Evolutionary conservation across 2,329 filamentous ascomycete species (phyloP).

Genomic region (Exophiala lecanii-corni): DNA sequence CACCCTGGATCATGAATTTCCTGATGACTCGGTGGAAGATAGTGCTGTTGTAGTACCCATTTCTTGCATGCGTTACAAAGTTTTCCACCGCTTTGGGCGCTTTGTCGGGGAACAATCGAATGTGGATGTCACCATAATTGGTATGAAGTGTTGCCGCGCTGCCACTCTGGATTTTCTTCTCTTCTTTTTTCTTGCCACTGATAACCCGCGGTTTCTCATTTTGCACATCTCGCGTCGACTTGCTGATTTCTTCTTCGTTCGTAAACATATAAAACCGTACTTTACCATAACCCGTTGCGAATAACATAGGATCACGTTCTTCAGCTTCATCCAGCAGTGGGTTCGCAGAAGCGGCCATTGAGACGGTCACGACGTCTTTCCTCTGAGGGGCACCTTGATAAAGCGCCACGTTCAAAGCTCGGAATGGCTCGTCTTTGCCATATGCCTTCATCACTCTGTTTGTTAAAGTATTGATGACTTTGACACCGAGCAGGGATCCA

Average conservation of each 20-base stretch:
- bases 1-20: constrained; percentile 96
- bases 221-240: constrained; percentile 81
- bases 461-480: constrained; percentile 92
- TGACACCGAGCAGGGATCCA: constrained; percentile 84
- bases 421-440: constrained; percentile 82
- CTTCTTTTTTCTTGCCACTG: constrained; percentile 44
- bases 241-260: constrained; percentile 77
- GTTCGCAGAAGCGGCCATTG: constrained; percentile 94
- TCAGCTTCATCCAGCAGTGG: constrained; percentile 90
- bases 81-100: constrained; percentile 96
- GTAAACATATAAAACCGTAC: constrained; percentile 98
- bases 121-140: constrained; percentile 85
- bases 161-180: constrained; percentile 66
- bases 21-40: constrained; percentile 96
- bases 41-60: constrained; percentile 93
- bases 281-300: constrained; percentile 79
- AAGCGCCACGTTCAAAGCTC: constrained; percentile 74
- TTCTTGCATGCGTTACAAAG: constrained; percentile 85
- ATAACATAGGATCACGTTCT: constrained; percentile 80
- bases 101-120: constrained; percentile 86
- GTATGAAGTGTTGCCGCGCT: constrained; percentile 84
- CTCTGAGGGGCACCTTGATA: constrained; percentile 96
- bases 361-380: constrained; percentile 87
- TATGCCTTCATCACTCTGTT: constrained; percentile 89
- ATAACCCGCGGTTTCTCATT: constrained; percentile 82